Evolutionary conservation across 192 early-diverging fungal genomes (phyloP), one percentile per base, ranked within the genome.

Genomic region (Linderina pennispora): DNA sequence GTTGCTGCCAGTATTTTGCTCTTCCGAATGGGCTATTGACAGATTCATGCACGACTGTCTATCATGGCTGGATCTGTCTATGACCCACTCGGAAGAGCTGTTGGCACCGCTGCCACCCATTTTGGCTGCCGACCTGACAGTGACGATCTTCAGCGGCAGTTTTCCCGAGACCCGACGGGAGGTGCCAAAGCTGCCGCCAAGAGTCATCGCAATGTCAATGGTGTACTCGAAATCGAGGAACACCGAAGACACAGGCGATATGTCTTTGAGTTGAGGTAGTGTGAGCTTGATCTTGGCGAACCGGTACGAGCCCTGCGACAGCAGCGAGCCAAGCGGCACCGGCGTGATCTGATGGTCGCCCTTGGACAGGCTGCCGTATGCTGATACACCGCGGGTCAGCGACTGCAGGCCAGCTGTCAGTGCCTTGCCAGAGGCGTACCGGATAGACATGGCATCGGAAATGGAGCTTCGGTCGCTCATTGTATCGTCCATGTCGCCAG

Each of bases 211-310:
- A 20, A 73, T 66, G 23, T 73, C 62, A 15, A 73, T 51, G 2
- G 58, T 48, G 48, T 73, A 73, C 48, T 73, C 69, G 45, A 61
- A 73, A 39, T 73, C 69, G 18, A 73, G 39, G 23, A 61, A 73
- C 50, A 66, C 69, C 0, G 62, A 65, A 16, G 69, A 73, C 14
- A 73, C 63, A 1, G 69, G 69, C 13, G 62, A 73, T 43, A 73
- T 73, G 5, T 66, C 63, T 0, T 45, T 48, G 26, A 62, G 40
- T 0, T 53, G 54, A 43, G 69, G 69, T 39, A 73, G 26, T 4
- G 54, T 65, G 33, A 73, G 56, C 50, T 57, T 58, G 41, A 73
- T 65, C 15, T 58, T 56, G 54, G 69, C 69, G 61, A 73, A 73
- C 13, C 53, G 54, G 50, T 62, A 73, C 45, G 69, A 73, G 1